Evolutionary conservation across 1,284 basidiomycete genomes (phyloP).

Genomic region (Chalciporus sp.): DNA sequence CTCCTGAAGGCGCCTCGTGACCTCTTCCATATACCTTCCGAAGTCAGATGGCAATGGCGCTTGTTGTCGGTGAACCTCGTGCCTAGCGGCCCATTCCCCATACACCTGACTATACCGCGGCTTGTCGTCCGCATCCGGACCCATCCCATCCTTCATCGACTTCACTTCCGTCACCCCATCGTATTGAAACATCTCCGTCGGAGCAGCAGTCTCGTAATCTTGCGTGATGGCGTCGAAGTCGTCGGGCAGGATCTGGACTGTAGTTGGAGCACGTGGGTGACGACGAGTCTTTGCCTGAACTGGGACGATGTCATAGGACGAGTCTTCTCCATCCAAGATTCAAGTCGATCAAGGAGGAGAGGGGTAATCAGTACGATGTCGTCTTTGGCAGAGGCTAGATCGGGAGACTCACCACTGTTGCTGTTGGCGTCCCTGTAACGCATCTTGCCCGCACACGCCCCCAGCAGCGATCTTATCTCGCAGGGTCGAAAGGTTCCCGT

Average conservation of each 20-base stretch:
- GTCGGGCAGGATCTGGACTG: conserved; percentile 32
- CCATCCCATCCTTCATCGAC: conserved; percentile 12
- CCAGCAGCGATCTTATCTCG: background rate
- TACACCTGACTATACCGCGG: conserved; percentile 32
- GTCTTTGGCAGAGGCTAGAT: background rate
- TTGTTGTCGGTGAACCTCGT: conserved; percentile 28
- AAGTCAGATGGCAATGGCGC: conserved; percentile 33
- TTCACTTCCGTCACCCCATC: conserved; percentile 31
- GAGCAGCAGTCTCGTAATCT: conserved; percentile 29
- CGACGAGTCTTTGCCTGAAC: conserved; percentile 20
- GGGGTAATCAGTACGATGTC: conserved; percentile 14
- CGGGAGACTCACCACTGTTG: conserved; percentile 24
- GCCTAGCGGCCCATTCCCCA: conserved; percentile 35
- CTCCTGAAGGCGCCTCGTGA: conserved; percentile 46
- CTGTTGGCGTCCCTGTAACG: conserved; percentile 22
- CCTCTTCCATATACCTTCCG: conserved; percentile 48
- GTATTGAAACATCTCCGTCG: conserved; percentile 23
- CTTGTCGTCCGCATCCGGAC: conserved; percentile 10
- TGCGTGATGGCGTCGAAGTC: conserved; percentile 35
- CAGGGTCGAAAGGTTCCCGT: background rate
- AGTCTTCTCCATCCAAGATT: conserved; percentile 22
- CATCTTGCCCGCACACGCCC: conserved; percentile 12
- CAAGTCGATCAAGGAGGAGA: conserved; percentile 18
- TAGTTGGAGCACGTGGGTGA: conserved; percentile 35
- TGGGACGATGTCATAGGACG: conserved; percentile 35